A percentile compares a stretch with the other conserved stretches of the same genome.
Evolutionary conservation across 116 monocot genomes (phyloP).

Genomic region (Posidonia oceanica): DNA sequence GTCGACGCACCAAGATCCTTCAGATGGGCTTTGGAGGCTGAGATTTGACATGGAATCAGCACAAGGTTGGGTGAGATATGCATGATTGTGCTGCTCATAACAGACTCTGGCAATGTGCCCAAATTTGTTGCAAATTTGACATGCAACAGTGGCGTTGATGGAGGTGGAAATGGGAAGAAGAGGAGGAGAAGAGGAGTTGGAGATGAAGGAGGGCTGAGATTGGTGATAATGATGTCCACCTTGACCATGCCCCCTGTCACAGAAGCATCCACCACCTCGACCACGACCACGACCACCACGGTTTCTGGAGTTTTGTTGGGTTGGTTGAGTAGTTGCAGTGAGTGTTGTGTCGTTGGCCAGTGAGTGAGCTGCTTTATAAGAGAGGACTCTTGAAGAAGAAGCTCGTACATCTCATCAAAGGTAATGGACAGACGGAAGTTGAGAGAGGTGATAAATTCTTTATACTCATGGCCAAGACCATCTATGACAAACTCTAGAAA

Average conservation of each 20-base stretch:
- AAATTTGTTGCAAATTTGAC: not conserved
- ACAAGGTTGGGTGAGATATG: not conserved
- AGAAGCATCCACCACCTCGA: no score
- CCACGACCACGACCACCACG: not conserved
- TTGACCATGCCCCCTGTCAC: not conserved
- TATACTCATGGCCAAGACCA: no score
- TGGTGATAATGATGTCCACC: not conserved
- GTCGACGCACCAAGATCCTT: not conserved
- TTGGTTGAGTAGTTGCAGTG: not conserved
- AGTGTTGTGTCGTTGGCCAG: not conserved
- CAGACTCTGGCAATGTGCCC: not conserved
- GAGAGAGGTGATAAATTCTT: no score
- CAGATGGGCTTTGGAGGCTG: no score
- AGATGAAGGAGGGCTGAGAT: not conserved
- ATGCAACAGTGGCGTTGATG: not conserved
- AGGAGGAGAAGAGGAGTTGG: not conserved
- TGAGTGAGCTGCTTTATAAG: no score
- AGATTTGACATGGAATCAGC: not conserved
- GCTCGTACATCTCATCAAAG: no score
- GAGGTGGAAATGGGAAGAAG: not conserved
- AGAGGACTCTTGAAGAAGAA: no score
- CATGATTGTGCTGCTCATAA: not conserved
- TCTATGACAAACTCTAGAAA: no score
- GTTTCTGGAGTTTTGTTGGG: no score
- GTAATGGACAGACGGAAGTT: no score